Evolutionary conservation across 2,329 filamentous ascomycete species (phyloP), one percentile per base, ranked within the genome.

Genomic region (Cladophialophora exuberans): DNA sequence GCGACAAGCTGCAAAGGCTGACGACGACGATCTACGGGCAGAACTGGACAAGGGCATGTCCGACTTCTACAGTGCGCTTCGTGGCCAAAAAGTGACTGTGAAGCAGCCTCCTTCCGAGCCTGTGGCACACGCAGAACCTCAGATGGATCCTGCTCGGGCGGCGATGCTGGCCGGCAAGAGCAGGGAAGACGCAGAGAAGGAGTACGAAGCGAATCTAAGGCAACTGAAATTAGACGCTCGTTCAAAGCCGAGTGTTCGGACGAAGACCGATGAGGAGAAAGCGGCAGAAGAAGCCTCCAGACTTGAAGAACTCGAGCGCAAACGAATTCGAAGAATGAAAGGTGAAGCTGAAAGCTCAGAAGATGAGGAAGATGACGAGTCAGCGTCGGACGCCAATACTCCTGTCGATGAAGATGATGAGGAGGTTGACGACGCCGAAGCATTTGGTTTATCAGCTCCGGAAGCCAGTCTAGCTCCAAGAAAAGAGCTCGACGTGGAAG

Each of bases 251-350:
- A 87, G 90, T 2, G 87, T 94, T 62, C 85, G 90, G 59, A 95
- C 90, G 1, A 96, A 96, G 79, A 96, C 92, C 0, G 89, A 90
- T 38, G 92, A 97, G 65, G 91, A 97, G 70, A 86, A 84, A 69
- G 84, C 84, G 1, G 84, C 85, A 61, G 89, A 92, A 64, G 88
- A 95, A 65, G 88, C 89, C 0, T 80, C 84, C 62, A 83, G 86
- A 52, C 73, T 97, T 54, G 87, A 87, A 69, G 83, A 90, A 63
- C 79, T 97, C 2, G 94, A 99, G 71, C 84, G 88, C 64, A 89
- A 89, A 71, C 84, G 93, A 52, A 76, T 90, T 62, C 86, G 83
- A 66, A 85, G 94, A 63, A 99, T 99, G 95, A 83, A 83, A 59
- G 94, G 94, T 47, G 88, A 93, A 67, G 79, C 84, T n/a, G 80